Evolutionary conservation across 2,329 filamentous ascomycete species (phyloP).

Genomic region (Colletotrichum australisinense): DNA sequence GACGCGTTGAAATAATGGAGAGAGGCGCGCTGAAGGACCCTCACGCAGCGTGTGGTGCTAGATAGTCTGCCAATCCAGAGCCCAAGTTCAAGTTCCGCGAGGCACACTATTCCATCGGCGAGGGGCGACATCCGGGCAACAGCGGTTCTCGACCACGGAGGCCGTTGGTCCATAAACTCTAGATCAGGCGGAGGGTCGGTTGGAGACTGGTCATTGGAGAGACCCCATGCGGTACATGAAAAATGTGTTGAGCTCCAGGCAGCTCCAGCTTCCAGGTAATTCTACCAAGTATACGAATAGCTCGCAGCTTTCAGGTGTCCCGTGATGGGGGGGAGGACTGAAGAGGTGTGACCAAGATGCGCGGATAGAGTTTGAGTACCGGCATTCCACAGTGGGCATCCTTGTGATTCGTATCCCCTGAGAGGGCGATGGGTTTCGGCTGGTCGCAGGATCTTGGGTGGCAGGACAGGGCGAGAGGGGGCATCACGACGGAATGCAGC

Average conservation of each 20-base stretch:
- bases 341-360: not conserved
- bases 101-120: not conserved
- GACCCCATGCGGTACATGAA: not conserved
- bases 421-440: not conserved
- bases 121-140: not conserved
- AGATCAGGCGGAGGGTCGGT: constrained; percentile 10
- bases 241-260: not conserved
- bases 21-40: not conserved
- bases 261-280: not conserved
- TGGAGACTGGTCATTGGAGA: not conserved
- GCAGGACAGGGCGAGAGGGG: constrained; percentile 12
- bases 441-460: not conserved
- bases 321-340: not conserved
- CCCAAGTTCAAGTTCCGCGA: not conserved
- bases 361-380: constrained; percentile 25
- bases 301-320: not conserved
- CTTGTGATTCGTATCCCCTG: not conserved
- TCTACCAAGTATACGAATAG: not conserved
- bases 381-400: constrained; percentile 19
- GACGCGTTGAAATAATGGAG: not conserved
- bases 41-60: not conserved
- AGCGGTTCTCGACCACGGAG: not conserved
- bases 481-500: constrained; percentile 16
- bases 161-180: not conserved
- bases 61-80: not conserved